phyloP scores from a whole-genome alignment of 495 filamentous ascomycete genomes.

The Neurospora africana region DNA sequence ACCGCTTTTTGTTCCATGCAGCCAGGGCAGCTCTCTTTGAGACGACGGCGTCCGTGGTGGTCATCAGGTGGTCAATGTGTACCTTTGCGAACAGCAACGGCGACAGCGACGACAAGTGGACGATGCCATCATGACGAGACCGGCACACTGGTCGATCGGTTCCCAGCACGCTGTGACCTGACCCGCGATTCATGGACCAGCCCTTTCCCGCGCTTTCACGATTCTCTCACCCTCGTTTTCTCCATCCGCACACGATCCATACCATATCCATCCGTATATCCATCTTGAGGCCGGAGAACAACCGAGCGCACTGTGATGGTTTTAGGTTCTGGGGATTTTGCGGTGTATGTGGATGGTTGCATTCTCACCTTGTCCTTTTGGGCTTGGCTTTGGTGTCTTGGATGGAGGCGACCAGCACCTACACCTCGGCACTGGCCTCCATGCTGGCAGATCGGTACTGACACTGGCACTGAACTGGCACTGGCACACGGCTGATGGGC shows the following conservation, averaged over 20 bases:
- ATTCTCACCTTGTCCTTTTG: not conserved
- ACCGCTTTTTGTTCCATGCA: not conserved
- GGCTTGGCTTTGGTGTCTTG: not conserved
- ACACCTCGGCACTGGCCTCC: not conserved
- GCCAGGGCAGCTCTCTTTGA: not conserved
- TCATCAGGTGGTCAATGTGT: not conserved
- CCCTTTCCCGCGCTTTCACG: not conserved
- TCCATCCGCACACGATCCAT: not conserved
- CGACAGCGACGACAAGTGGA: not conserved
- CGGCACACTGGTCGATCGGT: not conserved
- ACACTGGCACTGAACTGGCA: not conserved
- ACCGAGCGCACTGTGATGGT: not conserved
- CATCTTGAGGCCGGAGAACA: not conserved
- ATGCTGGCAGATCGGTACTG: not conserved
- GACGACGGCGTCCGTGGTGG: not conserved
- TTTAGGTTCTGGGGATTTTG: not conserved
- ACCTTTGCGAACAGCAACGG: not conserved
- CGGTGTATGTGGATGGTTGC: not conserved
- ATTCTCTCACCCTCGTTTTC: not conserved
- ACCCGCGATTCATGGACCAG: not conserved
- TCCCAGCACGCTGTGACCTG: not conserved
- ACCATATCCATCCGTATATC: not conserved
- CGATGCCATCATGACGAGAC: not conserved
- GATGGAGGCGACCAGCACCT: not conserved
- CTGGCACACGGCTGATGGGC: not conserved